Percentiles rank a stretch among this genome's conserved stretches.
These are phyloP conservation scores for Clitopilus hobsonii DNA, from an alignment of 768 basidiomycete species.

Conservation along the genomic window DNA sequence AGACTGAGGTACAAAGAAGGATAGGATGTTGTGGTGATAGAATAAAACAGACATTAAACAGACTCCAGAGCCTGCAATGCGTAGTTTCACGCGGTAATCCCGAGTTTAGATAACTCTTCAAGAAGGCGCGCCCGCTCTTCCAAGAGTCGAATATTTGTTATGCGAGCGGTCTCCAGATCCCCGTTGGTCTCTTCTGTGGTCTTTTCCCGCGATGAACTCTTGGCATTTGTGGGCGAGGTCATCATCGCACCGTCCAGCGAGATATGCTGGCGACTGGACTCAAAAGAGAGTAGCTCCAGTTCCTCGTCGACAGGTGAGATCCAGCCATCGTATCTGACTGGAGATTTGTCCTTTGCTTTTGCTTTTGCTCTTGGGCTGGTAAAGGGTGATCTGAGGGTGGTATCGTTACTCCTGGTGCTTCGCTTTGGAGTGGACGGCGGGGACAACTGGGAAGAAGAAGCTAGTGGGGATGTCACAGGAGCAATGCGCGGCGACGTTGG, in stretches of 20 bases:
- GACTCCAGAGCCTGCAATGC: no score
- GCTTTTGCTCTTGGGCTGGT: neutral
- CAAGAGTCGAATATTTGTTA: conserved; percentile 44
- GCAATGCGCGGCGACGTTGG: neutral
- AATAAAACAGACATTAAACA: no score
- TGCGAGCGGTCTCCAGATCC: conserved; percentile 19
- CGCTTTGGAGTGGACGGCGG: no score
- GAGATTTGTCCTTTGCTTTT: conserved; percentile 11
- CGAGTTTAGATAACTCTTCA: conserved; percentile 46
- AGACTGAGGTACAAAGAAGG: no score
- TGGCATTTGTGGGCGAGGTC: neutral
- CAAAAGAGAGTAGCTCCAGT: conserved; percentile 47
- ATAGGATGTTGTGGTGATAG: no score
- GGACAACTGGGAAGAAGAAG: no score
- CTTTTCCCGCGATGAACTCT: neutral
- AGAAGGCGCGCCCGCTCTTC: conserved; percentile 55
- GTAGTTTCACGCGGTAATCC: conserved; percentile 9
- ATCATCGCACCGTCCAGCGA: neutral
- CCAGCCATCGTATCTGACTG: conserved; percentile 48
- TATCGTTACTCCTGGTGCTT: no score
- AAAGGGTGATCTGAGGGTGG: neutral
- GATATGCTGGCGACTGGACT: conserved; percentile 21
- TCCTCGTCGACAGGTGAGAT: conserved; percentile 52
- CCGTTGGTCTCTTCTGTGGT: neutral
- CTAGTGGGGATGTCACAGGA: no score